phyloP scores from a whole-genome alignment of 805 yeast genomes.

The Vanderwaltozyma tropicalis region DNA sequence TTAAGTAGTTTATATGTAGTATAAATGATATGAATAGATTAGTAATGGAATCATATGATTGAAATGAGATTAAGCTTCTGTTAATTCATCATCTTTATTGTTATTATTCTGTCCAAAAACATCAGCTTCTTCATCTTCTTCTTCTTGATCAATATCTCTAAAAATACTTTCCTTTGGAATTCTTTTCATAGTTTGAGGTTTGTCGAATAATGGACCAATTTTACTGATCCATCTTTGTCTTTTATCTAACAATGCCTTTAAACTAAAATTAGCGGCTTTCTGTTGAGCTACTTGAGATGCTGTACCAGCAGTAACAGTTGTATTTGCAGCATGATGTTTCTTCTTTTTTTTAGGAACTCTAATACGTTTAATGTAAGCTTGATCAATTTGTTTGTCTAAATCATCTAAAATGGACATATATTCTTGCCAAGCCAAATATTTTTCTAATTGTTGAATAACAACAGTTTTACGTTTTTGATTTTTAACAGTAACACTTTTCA shows the following conservation, averaged over 20 bases:
- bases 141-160: slow-evolving; percentile 30
- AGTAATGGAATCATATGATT: too few species aligned
- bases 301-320: slow-evolving; percentile 15
- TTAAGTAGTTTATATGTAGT: too few species aligned
- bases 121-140: slow-evolving; percentile 31
- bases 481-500: slow-evolving; percentile 47
- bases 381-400: slow-evolving; percentile 93
- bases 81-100: slow-evolving; percentile 24
- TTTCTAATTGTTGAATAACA: slow-evolving; percentile 66
- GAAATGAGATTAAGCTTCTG: slow-evolving; percentile 1
- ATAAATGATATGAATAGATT: too few species aligned
- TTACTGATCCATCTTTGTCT: slow-evolving; percentile 79
- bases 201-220: slow-evolving; percentile 78
- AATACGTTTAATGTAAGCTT: slow-evolving; percentile 74
- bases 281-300: slow-evolving; percentile 41
- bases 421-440: slow-evolving; percentile 91
- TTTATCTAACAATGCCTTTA: slow-evolving; percentile 73
- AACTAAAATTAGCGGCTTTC: slow-evolving; percentile 66
- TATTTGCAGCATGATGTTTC: slow-evolving; percentile 24
- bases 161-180: slow-evolving; percentile 60
- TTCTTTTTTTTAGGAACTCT: slow-evolving; percentile 52
- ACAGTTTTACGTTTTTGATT: slow-evolving; percentile 60
- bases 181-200: slow-evolving; percentile 58
- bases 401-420: slow-evolving; percentile 84
- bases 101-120: slow-evolving; percentile 22